Percentiles rank a stretch among this genome's conserved stretches.
These are phyloP conservation scores for Thielaviopsis populi DNA, from an alignment of 2,329 filamentous ascomycete species.

Conservation along the genomic window DNA sequence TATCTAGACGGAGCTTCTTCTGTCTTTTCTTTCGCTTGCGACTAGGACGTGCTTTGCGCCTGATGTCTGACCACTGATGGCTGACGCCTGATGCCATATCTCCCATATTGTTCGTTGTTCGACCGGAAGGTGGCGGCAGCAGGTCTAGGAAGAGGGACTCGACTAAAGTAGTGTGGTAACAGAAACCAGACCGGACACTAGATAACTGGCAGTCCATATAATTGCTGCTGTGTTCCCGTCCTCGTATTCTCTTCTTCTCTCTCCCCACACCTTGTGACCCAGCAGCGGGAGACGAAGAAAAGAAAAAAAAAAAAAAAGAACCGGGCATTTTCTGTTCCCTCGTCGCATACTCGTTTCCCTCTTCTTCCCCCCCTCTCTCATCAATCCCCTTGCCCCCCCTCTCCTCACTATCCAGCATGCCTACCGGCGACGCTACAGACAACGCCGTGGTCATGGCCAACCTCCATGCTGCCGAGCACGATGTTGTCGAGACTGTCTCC, in stretches of 20 bases:
- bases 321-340: not conserved
- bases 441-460: constrained; percentile 24
- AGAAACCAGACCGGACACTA: not conserved
- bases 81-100: no score
- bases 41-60: no score
- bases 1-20: no score
- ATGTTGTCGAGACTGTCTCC: constrained; percentile 16
- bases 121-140: not conserved
- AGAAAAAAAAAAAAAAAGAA: not conserved
- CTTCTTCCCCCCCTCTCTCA: not conserved
- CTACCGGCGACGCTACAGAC: constrained; percentile 24
- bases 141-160: not conserved
- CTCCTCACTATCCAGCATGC: constrained; percentile 19
- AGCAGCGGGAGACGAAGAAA: not conserved
- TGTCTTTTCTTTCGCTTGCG: no score
- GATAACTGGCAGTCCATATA: not conserved
- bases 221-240: not conserved
- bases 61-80: no score
- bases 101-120: not conserved
- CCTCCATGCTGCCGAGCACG: constrained; percentile 19
- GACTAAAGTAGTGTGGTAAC: not conserved
- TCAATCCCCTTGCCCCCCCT: not conserved
- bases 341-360: not conserved
- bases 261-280: not conserved
- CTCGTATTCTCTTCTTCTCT: not conserved